These are phyloP conservation scores for Diospyros kaki DNA, from an alignment of 148 eudicot genomes.

Conservation along the genomic window DNA sequence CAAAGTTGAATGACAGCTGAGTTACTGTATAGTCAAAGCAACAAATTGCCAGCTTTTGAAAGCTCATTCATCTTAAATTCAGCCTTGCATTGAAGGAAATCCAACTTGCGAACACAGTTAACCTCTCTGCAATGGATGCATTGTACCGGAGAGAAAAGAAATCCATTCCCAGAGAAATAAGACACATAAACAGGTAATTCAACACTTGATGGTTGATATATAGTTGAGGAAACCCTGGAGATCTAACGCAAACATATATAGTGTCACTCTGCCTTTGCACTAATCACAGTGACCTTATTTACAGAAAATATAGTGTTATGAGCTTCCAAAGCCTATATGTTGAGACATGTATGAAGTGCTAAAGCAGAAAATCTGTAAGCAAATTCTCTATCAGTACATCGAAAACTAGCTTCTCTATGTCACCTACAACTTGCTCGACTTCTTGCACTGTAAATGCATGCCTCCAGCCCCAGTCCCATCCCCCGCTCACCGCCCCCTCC, in stretches of 20 bases:
- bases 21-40: no score
- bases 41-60: no score
- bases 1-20: no score
- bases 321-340: background rate
- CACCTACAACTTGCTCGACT: slow-evolving; percentile 38
- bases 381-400: slow-evolving; percentile 49
- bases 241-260: background rate
- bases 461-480: slow-evolving; percentile 70
- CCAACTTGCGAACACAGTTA: no score
- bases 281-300: slow-evolving; percentile 2
- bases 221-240: background rate
- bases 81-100: no score
- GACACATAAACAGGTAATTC: no score
- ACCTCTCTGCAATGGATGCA: no score
- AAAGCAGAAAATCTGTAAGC: slow-evolving; percentile 28
- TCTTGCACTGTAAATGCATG: slow-evolving; percentile 35
- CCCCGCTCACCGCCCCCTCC: slow-evolving; percentile 29
- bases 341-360: slow-evolving; percentile 7
- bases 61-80: no score
- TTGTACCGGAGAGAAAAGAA: no score
- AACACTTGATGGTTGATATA: no score
- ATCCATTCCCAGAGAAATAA: no score
- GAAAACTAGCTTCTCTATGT: slow-evolving; percentile 50
- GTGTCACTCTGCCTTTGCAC: background rate
- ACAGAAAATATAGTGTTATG: slow-evolving; percentile 6